Conservation (phyloP, 2,329 filamentous ascomycete species). For the Orbilia oligospora region DNA sequence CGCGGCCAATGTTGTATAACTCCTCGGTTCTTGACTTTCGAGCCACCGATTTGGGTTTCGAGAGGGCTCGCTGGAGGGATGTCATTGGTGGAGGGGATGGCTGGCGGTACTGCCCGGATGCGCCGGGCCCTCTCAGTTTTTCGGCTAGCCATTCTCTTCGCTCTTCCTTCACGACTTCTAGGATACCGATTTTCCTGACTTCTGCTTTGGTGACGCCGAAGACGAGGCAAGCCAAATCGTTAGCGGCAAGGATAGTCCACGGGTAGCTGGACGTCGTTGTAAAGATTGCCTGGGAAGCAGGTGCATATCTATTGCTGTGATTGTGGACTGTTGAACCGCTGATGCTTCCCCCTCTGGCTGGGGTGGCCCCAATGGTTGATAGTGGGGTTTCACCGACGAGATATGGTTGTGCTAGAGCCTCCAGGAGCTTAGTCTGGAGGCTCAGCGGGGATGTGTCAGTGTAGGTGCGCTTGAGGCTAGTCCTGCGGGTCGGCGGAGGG, state of each 20-base stretch:
- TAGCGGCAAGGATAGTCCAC: slow-evolving; percentile 96
- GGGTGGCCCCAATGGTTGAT: slow-evolving; percentile 57
- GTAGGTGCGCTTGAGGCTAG: slow-evolving; percentile 85
- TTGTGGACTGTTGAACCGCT: slow-evolving; percentile 78
- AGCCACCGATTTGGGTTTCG: slow-evolving; percentile 40
- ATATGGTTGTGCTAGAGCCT: slow-evolving; percentile 87
- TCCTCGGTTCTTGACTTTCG: slow-evolving; percentile 51
- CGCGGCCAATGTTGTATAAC: slow-evolving; percentile 48
- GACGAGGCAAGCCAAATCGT: slow-evolving; percentile 95
- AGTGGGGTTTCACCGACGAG: slow-evolving; percentile 67
- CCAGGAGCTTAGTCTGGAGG: slow-evolving; percentile 85
- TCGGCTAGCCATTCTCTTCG: slow-evolving; percentile 89
- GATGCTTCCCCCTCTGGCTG: slow-evolving; percentile 53
- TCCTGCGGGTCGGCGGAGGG: slow-evolving; percentile 74
- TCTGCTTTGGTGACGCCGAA: slow-evolving; percentile 99
- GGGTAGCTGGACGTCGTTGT: slow-evolving; percentile 91
- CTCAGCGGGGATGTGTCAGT: slow-evolving; percentile 84
- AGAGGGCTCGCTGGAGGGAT: slow-evolving; percentile 49
- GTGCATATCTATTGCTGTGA: slow-evolving; percentile 90
- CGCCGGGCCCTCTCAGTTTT: slow-evolving; percentile 79
- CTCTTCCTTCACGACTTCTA: slow-evolving; percentile 94
- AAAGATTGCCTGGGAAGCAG: slow-evolving; percentile 95
- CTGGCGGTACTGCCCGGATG: slow-evolving; percentile 65
- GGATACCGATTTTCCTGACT: slow-evolving; percentile 91
- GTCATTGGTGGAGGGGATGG: slow-evolving; percentile 49